A percentile compares a stretch with the other conserved stretches of the same genome.
phyloP scores from a whole-genome alignment of 1,284 basidiomycete genomes.

The Boletus austroedulis region DNA sequence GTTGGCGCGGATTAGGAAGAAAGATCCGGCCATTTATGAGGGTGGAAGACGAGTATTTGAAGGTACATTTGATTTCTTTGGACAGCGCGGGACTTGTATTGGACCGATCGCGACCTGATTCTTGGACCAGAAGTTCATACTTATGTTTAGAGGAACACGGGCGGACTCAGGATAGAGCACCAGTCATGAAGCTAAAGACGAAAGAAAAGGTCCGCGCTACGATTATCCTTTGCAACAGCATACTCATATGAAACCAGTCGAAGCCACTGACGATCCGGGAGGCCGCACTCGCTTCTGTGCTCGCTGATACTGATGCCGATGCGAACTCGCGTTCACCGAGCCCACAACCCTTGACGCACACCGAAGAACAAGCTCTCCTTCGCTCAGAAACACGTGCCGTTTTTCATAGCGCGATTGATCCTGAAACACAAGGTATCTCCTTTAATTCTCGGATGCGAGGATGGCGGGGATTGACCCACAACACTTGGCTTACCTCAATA shows the following conservation, averaged over 20 bases:
- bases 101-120: background rate
- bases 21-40: conserved; percentile 85
- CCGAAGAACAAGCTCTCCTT: conserved; percentile 74
- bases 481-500: background rate
- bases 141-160: conserved; percentile 59
- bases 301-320: conserved; percentile 52
- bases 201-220: conserved; percentile 53
- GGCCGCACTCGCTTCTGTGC: conserved; percentile 54
- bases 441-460: background rate
- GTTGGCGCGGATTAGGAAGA: conserved; percentile 79
- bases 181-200: conserved; percentile 16
- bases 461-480: background rate
- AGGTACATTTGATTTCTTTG: conserved; percentile 44
- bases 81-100: background rate
- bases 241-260: conserved; percentile 35
- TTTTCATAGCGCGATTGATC: conserved; percentile 56
- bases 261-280: conserved; percentile 64
- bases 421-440: conserved; percentile 14
- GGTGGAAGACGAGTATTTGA: conserved; percentile 68
- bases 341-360: conserved; percentile 57
- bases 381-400: conserved; percentile 83
- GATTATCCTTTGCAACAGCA: conserved; percentile 1
- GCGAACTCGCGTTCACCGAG: conserved; percentile 56
- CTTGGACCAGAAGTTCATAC: background rate
- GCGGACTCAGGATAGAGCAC: conserved; percentile 40